Percentiles rank a stretch among this genome's conserved stretches.
These are phyloP conservation scores for Stenocarpella maydis DNA, from an alignment of 2,329 filamentous ascomycete species.

Conservation along the genomic window DNA sequence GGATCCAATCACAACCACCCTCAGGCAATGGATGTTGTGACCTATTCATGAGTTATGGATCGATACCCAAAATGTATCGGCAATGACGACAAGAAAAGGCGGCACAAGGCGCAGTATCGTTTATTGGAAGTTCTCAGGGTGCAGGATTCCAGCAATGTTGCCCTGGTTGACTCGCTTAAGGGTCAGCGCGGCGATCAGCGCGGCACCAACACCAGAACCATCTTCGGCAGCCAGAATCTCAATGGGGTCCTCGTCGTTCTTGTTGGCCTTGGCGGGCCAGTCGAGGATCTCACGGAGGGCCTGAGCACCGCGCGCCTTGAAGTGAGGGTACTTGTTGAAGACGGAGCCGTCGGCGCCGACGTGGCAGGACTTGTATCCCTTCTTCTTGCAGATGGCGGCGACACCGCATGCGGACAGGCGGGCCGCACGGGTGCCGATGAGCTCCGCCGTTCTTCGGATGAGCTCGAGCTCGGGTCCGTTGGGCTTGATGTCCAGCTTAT, in stretches of 20 bases:
- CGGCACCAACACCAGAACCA: slow-evolving; percentile 95
- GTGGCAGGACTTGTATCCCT: slow-evolving; percentile 85
- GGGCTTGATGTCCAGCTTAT: slow-evolving; percentile 75
- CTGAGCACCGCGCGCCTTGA: slow-evolving; percentile 89
- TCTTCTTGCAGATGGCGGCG: slow-evolving; percentile 96
- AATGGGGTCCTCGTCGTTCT: slow-evolving; percentile 84
- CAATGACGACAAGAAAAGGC: background rate
- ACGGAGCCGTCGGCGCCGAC: slow-evolving; percentile 97
- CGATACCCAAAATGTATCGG: slow-evolving; percentile 2
- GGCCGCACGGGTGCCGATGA: slow-evolving; percentile 94
- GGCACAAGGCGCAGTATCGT: background rate
- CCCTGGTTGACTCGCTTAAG: slow-evolving; percentile 70
- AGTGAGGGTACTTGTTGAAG: slow-evolving; percentile 99
- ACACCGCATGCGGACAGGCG: slow-evolving; percentile 94
- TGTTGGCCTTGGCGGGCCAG: slow-evolving; percentile 77
- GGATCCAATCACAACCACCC: background rate
- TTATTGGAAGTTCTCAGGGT: slow-evolving; percentile 68
- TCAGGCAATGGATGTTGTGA: background rate
- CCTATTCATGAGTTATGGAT: background rate
- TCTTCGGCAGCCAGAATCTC: slow-evolving; percentile 92
- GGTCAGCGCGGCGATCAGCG: slow-evolving; percentile 83
- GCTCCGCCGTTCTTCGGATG: slow-evolving; percentile 85
- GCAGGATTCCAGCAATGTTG: slow-evolving; percentile 70
- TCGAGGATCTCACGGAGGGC: slow-evolving; percentile 95
- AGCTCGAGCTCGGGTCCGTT: slow-evolving; percentile 86